phyloP scores from a whole-genome alignment of 2,329 filamentous ascomycete species.

The Claviceps sp. region DNA sequence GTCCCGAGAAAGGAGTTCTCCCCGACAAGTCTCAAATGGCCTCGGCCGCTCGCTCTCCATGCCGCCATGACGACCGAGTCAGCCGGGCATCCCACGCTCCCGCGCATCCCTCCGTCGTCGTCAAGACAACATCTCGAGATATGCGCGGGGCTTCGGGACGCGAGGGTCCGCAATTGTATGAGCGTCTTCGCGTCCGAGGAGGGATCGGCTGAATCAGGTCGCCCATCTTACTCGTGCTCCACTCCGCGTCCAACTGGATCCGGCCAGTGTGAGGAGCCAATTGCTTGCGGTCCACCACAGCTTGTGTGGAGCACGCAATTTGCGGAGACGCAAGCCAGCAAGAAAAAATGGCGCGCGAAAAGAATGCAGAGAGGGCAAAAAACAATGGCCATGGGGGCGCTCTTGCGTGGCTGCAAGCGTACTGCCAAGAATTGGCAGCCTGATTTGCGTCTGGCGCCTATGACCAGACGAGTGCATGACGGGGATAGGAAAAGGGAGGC shows the following conservation, averaged over 20 bases:
- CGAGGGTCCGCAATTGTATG: too few relatives aligned
- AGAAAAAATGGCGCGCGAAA: conserved; percentile 12
- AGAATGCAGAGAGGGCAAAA: conserved; percentile 9
- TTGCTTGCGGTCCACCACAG: conserved; percentile 14
- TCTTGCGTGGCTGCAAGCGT: neutral
- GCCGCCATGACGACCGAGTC: neutral
- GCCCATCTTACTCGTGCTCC: neutral
- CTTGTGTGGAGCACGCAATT: conserved; percentile 22
- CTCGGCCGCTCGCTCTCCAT: neutral
- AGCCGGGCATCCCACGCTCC: neutral
- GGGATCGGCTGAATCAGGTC: conserved; percentile 10
- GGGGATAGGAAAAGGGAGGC: too few relatives aligned
- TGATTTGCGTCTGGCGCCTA: neutral
- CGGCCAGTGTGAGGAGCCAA: conserved; percentile 14
- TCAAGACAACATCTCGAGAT: neutral
- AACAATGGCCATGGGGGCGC: conserved; percentile 6
- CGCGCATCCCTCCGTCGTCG: neutral
- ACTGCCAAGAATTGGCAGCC: neutral
- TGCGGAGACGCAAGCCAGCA: conserved; percentile 13
- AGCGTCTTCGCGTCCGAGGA: conserved; percentile 2
- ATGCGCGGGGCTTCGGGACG: too few relatives aligned
- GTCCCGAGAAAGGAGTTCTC: neutral
- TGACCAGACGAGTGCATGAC: neutral
- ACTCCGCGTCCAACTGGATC: conserved; percentile 10
- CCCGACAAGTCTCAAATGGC: neutral